These are phyloP conservation scores for Jaltomata sinuosa DNA, from an alignment of 257 asterid species.

Conservation along the genomic window DNA sequence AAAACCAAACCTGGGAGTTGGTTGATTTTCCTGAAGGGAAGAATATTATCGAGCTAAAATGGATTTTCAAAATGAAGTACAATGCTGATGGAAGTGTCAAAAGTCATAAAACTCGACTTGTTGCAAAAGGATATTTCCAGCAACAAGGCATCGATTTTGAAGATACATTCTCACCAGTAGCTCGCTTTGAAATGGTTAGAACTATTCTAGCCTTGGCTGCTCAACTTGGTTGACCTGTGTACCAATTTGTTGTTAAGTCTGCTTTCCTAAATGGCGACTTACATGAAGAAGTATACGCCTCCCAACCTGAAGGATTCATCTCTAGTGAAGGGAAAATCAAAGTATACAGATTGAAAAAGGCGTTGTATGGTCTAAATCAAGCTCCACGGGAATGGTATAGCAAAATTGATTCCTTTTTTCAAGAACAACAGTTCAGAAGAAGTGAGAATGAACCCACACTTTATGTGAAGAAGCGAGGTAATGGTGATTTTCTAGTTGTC, in stretches of 20 bases:
- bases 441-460: neutral
- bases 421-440: neutral
- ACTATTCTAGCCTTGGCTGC: neutral
- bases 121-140: neutral
- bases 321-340: neutral
- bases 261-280: neutral
- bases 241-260: neutral
- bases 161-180: neutral
- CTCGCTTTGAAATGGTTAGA: neutral
- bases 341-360: neutral
- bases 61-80: neutral
- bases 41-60: neutral
- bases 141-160: neutral
- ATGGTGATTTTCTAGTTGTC: neutral
- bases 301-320: neutral
- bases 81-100: neutral
- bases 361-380: neutral
- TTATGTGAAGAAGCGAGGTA: neutral
- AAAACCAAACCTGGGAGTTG: too few relatives aligned
- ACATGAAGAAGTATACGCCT: neutral
- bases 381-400: neutral
- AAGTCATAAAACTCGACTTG: neutral
- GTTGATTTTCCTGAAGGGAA: neutral
- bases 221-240: neutral
- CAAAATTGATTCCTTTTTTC: neutral